Evolutionary conservation across 768 basidiomycete species (phyloP).

Genomic region (Termitomyces heimii): DNA sequence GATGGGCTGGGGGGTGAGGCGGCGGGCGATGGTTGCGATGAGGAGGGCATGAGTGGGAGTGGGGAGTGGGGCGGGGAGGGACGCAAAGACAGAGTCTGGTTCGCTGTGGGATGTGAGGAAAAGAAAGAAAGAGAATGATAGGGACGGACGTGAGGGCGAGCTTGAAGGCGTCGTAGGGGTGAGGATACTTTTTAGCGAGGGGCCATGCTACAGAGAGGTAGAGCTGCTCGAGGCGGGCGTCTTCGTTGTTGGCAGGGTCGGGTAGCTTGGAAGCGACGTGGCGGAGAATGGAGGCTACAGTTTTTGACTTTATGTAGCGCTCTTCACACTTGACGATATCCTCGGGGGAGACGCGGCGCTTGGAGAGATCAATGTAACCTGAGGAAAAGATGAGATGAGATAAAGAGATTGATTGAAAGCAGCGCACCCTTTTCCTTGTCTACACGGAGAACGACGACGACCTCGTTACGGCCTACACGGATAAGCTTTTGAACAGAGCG

Average conservation of each 20-base stretch:
- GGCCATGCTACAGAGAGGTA: slow-evolving; percentile 96
- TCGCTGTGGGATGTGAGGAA: slow-evolving; percentile 23
- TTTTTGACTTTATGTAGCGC: slow-evolving; percentile 62
- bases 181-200: slow-evolving; percentile 85
- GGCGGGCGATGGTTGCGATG: slow-evolving; percentile 81
- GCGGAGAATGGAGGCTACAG: slow-evolving; percentile 88
- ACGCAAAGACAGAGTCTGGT: slow-evolving; percentile 71
- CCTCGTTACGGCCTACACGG: slow-evolving; percentile 94
- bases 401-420: too few relatives aligned
- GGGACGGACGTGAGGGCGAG: slow-evolving; percentile 79
- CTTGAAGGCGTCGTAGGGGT: slow-evolving; percentile 98
- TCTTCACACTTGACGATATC: slow-evolving; percentile 92
- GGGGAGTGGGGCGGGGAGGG: slow-evolving; percentile 53
- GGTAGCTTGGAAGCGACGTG: slow-evolving; percentile 85
- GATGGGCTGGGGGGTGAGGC: slow-evolving; percentile 96
- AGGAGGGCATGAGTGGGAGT: slow-evolving; percentile 57
- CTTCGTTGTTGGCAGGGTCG: slow-evolving; percentile 42
- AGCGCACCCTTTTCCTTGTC: slow-evolving; percentile 95
- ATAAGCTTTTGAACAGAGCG: slow-evolving; percentile 97
- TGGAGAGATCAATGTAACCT: slow-evolving; percentile 99
- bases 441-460: slow-evolving; percentile 95
- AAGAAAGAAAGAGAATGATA: neutral
- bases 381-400: too few relatives aligned
- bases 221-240: slow-evolving; percentile 74
- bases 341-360: slow-evolving; percentile 95